phyloP scores from a whole-genome alignment of 208 protist genomes.

The Porcisia deanei region DNA sequence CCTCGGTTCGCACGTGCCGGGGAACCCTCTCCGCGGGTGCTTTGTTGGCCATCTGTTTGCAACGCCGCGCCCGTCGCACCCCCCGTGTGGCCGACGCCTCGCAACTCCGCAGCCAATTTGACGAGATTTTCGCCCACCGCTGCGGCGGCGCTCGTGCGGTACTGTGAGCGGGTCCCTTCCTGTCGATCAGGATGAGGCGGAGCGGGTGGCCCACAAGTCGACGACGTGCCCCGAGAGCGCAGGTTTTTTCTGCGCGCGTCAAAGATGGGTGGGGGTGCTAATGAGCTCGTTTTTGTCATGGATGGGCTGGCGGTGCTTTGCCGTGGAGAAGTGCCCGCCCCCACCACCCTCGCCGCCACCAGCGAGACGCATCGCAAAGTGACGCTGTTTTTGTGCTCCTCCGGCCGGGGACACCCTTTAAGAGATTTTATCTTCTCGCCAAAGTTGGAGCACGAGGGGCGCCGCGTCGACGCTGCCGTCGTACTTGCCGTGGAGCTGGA shows the following conservation, averaged over 20 bases:
- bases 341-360: not conserved
- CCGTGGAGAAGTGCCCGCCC: not conserved
- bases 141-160: not conserved
- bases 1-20: not conserved
- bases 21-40: not conserved
- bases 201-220: not conserved
- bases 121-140: not conserved
- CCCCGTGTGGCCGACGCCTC: too few relatives aligned
- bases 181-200: not conserved
- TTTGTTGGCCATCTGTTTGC: not conserved
- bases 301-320: not conserved
- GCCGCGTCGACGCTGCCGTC: not conserved
- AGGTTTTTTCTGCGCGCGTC: not conserved
- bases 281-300: not conserved
- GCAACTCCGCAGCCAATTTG: not conserved
- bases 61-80: too few relatives aligned
- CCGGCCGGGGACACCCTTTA: not conserved
- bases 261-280: not conserved
- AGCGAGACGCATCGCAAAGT: not conserved
- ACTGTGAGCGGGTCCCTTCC: not conserved
- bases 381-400: not conserved
- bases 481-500: constrained; percentile 3
- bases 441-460: not conserved
- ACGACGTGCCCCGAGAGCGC: not conserved
- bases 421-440: not conserved